Evolutionary conservation across 768 basidiomycete species (phyloP).

Genomic region (Trametes coccinea): DNA sequence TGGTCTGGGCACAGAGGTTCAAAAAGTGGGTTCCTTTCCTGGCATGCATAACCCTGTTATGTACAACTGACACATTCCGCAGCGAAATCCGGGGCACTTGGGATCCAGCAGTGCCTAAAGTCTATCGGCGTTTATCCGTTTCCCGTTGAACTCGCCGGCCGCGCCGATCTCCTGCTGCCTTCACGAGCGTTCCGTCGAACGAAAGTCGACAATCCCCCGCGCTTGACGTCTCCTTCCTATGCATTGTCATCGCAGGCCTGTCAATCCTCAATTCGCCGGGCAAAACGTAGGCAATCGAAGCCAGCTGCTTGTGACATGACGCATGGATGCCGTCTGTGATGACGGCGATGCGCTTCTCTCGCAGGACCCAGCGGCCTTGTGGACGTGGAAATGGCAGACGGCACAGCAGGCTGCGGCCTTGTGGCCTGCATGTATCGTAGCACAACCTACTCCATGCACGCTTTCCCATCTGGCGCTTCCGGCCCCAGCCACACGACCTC

Average conservation of each 20-base stretch:
- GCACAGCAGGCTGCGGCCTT: too few relatives aligned
- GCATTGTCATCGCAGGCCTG: too few relatives aligned
- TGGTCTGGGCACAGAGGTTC: constrained; percentile 85
- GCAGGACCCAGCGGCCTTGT: too few relatives aligned
- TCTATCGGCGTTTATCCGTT: constrained; percentile 24
- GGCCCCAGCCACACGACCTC: neutral
- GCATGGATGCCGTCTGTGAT: too few relatives aligned
- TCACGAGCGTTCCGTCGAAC: neutral
- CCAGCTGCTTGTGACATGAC: too few relatives aligned
- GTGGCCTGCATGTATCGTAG: neutral
- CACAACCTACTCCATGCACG: neutral
- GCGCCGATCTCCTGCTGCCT: constrained; percentile 5
- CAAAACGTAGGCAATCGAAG: too few relatives aligned
- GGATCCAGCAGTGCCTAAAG: constrained; percentile 77
- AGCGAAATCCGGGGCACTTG: constrained; percentile 90
- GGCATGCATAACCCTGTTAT: neutral
- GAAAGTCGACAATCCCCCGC: neutral
- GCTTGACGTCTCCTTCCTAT: neutral
- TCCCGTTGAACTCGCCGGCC: constrained; percentile 10
- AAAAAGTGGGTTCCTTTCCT: constrained; percentile 59
- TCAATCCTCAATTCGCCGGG: too few relatives aligned
- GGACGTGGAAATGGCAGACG: too few relatives aligned
- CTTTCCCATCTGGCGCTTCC: constrained; percentile 1
- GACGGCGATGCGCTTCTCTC: too few relatives aligned
- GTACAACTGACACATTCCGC: constrained; percentile 21